Evolutionary conservation across 208 protist genomes (phyloP).

Genomic region (Acanthamoeba sp.): DNA sequence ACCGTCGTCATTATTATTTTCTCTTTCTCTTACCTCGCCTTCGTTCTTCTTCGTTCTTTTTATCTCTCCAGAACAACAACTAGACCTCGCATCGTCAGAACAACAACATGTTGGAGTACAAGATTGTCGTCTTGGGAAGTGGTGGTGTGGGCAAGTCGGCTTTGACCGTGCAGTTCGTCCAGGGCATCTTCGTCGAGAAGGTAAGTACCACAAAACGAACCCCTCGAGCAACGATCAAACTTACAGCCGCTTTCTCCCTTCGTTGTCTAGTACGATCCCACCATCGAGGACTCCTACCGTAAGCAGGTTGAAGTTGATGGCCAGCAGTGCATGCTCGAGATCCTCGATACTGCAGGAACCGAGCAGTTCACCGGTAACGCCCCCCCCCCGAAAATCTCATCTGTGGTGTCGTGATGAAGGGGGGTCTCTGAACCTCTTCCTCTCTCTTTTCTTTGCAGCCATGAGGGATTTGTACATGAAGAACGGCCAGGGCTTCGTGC

Average conservation of each 20-base stretch:
- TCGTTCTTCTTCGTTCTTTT: conserved; percentile 3
- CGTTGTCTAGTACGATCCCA: conserved; percentile 88
- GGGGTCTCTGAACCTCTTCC: not conserved
- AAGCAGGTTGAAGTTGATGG: conserved; percentile 90
- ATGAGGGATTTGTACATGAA: conserved; percentile 89
- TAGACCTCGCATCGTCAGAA: not conserved
- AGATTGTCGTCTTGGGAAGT: conserved; percentile 90
- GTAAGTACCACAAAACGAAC: not conserved
- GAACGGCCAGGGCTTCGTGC: conserved; percentile 88
- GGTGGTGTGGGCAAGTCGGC: conserved; percentile 90
- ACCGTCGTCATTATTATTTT: not conserved
- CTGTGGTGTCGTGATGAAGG: no score
- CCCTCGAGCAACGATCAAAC: not conserved
- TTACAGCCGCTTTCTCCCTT: not conserved
- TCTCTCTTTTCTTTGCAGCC: conserved; percentile 52
- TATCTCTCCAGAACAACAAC: not conserved
- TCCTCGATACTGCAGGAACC: conserved; percentile 77
- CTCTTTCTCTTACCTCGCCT: not conserved
- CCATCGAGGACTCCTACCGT: conserved; percentile 91
- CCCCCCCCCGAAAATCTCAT: not conserved
- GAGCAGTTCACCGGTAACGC: conserved; percentile 52
- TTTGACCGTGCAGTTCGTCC: conserved; percentile 74
- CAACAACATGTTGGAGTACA: conserved; percentile 76
- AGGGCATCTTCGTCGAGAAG: conserved; percentile 76
- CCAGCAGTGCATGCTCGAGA: conserved; percentile 84